These are phyloP conservation scores for Digitaria exilis DNA, from an alignment of 202 grass and related monocot genomes.

Conservation along the genomic window DNA sequence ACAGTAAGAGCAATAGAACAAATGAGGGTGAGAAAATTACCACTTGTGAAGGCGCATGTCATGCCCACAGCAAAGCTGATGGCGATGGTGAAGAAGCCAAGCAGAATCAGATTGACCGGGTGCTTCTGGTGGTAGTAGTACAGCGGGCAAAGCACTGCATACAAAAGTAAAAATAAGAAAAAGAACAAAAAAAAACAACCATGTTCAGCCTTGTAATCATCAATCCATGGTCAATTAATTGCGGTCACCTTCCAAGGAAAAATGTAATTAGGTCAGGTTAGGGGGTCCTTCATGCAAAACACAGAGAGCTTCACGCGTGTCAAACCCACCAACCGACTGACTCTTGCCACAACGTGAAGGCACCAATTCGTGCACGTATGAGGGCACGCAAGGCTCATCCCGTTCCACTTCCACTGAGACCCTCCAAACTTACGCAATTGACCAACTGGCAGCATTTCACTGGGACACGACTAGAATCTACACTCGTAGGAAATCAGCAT, in stretches of 20 bases:
- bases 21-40: conserved; percentile 28
- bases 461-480: neutral
- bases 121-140: conserved; percentile 80
- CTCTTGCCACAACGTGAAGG: conserved; percentile 12
- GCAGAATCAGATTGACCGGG: conserved; percentile 78
- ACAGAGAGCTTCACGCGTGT: neutral
- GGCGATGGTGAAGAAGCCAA: conserved; percentile 67
- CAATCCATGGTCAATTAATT: neutral
- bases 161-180: too few species aligned
- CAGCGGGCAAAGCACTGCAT: conserved; percentile 76
- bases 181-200: neutral
- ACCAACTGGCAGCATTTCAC: neutral
- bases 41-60: conserved; percentile 87
- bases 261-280: neutral
- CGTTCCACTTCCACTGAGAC: neutral
- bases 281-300: neutral
- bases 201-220: neutral
- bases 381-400: conserved; percentile 19
- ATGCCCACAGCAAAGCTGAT: conserved; percentile 85
- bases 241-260: neutral
- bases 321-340: neutral
- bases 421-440: neutral
- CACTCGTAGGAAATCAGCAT: neutral
- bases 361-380: conserved; percentile 19
- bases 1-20: neutral